These are phyloP conservation scores for Raffaelea arxii DNA, from an alignment of 2,329 filamentous ascomycete genomes.

Conservation along the genomic window DNA sequence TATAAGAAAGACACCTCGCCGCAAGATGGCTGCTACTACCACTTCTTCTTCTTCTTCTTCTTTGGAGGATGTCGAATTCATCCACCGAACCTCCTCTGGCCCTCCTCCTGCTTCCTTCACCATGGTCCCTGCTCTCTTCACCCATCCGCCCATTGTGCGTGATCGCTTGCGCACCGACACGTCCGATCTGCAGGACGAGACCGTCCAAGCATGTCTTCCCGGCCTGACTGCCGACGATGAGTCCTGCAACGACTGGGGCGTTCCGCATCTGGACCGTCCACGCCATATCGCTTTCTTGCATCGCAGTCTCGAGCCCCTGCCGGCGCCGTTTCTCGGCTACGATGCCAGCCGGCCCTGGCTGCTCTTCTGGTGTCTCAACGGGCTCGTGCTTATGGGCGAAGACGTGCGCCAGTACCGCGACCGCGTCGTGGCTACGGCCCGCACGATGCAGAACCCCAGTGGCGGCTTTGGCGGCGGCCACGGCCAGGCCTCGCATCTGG, in stretches of 20 bases:
- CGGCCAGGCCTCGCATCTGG: slow-evolving; percentile 80
- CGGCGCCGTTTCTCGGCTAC: slow-evolving; percentile 58
- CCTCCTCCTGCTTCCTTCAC: too few species aligned
- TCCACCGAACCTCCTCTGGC: too few species aligned
- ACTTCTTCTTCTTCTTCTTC: background rate
- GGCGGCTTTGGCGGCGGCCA: slow-evolving; percentile 94
- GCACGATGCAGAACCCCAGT: slow-evolving; percentile 67
- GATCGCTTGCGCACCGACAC: slow-evolving; percentile 60
- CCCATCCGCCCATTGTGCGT: slow-evolving; percentile 46
- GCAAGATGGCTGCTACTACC: slow-evolving; percentile 7
- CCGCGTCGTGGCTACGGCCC: slow-evolving; percentile 63
- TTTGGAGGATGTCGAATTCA: too few species aligned
- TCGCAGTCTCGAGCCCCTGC: slow-evolving; percentile 50
- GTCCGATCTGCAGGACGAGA: slow-evolving; percentile 58
- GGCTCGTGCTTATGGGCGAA: slow-evolving; percentile 65
- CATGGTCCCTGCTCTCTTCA: slow-evolving; percentile 48
- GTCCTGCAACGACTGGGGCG: slow-evolving; percentile 57
- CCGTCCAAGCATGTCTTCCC: slow-evolving; percentile 58
- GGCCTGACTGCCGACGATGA: slow-evolving; percentile 60
- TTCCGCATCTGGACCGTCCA: slow-evolving; percentile 62
- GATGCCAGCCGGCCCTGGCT: slow-evolving; percentile 92
- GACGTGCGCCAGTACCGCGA: slow-evolving; percentile 60
- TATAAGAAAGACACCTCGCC: slow-evolving; percentile 12
- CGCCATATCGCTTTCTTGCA: slow-evolving; percentile 54
- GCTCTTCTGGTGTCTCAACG: slow-evolving; percentile 82